These are phyloP conservation scores for Lasiodiplodia gonubiensis DNA, from an alignment of 2,329 filamentous ascomycete species.

Conservation along the genomic window DNA sequence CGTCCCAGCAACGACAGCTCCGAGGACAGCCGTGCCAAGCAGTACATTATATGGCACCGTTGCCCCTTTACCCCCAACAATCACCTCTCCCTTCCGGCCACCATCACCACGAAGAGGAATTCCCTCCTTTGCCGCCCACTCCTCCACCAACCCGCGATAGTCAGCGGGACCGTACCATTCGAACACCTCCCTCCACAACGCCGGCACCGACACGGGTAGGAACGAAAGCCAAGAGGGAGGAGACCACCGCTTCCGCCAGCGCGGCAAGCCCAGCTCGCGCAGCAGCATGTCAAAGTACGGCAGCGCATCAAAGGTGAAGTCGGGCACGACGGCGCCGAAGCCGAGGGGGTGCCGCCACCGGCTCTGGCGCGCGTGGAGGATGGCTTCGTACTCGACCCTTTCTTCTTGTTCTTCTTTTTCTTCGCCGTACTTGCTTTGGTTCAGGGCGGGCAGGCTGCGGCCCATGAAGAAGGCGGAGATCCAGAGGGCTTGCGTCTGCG, in stretches of 20 bases:
- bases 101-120: neutral
- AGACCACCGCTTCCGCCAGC: slow-evolving; percentile 33
- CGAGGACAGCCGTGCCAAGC: neutral
- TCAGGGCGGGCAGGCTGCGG: slow-evolving; percentile 44
- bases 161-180: slow-evolving; percentile 37
- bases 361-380: slow-evolving; percentile 40
- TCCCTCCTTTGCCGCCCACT: slow-evolving; percentile 32
- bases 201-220: slow-evolving; percentile 23
- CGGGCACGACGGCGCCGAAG: slow-evolving; percentile 39
- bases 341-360: slow-evolving; percentile 41
- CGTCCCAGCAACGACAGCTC: neutral
- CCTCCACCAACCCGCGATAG: slow-evolving; percentile 37
- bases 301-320: slow-evolving; percentile 40
- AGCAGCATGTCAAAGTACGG: slow-evolving; percentile 34
- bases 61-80: too few species aligned
- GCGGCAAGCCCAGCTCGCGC: slow-evolving; percentile 14
- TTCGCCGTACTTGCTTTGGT: neutral
- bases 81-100: neutral
- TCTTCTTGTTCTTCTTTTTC: neutral
- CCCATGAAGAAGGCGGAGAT: slow-evolving; percentile 67
- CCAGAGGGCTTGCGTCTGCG: slow-evolving; percentile 50
- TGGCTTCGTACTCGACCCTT: slow-evolving; percentile 32
- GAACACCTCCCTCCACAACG: slow-evolving; percentile 36
- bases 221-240: neutral
- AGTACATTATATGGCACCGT: neutral